Evolutionary conservation across 176 grass and related monocot genomes (phyloP), one percentile per base, ranked within the genome.

Genomic region (Cymbopogon citratus): DNA sequence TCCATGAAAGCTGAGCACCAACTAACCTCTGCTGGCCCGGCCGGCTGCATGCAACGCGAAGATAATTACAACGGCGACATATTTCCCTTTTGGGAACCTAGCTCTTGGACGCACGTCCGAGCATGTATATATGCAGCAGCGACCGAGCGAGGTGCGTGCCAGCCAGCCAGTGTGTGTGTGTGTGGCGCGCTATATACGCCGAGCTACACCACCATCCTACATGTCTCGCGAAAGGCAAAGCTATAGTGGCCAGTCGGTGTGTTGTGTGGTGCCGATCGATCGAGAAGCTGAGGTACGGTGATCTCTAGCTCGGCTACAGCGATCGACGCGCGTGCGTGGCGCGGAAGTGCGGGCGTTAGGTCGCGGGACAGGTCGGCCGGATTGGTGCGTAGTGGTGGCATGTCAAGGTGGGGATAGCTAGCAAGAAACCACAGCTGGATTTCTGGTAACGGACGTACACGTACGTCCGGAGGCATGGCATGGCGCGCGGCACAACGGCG

Each of bases 281-380:
- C 23, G 23, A 61, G 10, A 19, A 66, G 64, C 8, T 34, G 64
- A 67, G 31, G 64, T 67, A n/a, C n/a, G n/a, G n/a, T n/a, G n/a
- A n/a, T n/a, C n/a, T n/a, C n/a, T n/a, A n/a, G n/a, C n/a, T n/a
- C n/a, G n/a, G n/a, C n/a, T n/a, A n/a, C n/a, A n/a, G n/a, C n/a
- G 64, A 36, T 21, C 31, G 64, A 35, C 16, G 64, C 35, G 18
- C 48, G 16, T 7, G 51, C 7, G 51, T 56, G 51, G 65, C 59
- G 28, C 4, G n/a, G 26, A 15, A 35, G 84, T 86, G 77, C 46
- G 46, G 34, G 46, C 23, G 77, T 80, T 86, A 81, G 84, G 69
- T 86, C 36, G 5, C 24, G 15, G 9, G 71, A 33, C 44, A 26
- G 57, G 66, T 63, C 56, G 43, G 43, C 12, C 43, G 83, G 54